phyloP scores from a whole-genome alignment of 2,329 filamentous ascomycete species.

The Ophiosphaerella herpotricha region DNA sequence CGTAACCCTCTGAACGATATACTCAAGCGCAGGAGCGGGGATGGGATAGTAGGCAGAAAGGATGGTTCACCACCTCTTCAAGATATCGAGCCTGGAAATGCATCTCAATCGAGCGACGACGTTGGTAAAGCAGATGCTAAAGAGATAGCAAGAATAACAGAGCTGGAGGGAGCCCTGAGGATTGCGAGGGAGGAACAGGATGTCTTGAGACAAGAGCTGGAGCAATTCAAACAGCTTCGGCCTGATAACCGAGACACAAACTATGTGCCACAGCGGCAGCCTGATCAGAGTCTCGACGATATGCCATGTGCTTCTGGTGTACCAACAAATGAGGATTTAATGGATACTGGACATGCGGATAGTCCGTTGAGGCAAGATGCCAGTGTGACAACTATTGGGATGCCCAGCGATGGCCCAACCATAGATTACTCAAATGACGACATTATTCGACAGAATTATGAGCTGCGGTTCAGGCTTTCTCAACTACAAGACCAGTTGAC shows the following conservation, averaged over 20 bases:
- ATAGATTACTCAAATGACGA: conserved; percentile 13
- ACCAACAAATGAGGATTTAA: conserved; percentile 1
- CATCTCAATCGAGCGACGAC: conserved; percentile 4
- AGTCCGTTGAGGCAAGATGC: neutral
- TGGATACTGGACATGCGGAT: neutral
- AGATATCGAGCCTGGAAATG: conserved; percentile 1
- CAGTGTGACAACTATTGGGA: neutral
- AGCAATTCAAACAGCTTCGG: conserved; percentile 23
- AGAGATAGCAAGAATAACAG: conserved; percentile 21
- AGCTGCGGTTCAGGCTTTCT: conserved; percentile 27
- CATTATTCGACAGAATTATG: conserved; percentile 26
- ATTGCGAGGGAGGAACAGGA: conserved; percentile 28
- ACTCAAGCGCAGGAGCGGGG: conserved; percentile 16
- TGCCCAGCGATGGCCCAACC: neutral
- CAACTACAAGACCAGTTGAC: conserved; percentile 32
- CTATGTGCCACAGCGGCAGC: conserved; percentile 24
- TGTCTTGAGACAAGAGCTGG: conserved; percentile 30
- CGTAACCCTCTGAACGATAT: conserved; percentile 41
- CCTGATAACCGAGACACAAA: conserved; percentile 24
- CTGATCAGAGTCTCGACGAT: conserved; percentile 10
- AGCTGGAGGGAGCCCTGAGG: conserved; percentile 35
- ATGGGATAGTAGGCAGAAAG: conserved; percentile 1
- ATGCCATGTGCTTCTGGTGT: neutral
- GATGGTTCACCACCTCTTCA: neutral
- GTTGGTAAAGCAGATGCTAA: conserved; percentile 4